Evolutionary conservation across 257 asterid species (phyloP), one percentile per base, ranked within the genome.

Genomic region (Nicotiana attenuata): DNA sequence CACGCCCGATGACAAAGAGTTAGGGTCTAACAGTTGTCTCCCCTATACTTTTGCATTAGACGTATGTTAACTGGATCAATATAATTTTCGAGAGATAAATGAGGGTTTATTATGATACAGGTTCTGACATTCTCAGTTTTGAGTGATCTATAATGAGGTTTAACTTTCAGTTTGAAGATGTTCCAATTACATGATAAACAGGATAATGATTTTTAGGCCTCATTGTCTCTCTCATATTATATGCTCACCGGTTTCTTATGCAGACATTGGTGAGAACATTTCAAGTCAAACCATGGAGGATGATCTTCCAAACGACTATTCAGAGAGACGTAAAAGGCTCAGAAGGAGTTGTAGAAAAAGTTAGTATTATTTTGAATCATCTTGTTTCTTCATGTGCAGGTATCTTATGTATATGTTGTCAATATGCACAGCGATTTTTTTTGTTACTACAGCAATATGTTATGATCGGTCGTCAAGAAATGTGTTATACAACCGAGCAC

Each of bases 341-440:
- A 53, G 16, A 22, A 84, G 87, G 81, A 52, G 33, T 79, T 80
- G 86, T 78, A 68, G 57, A 63, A 84, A 59, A 50, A 22, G 50
- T 52, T 38, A 67, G 60, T 5, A 47, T 17, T 20, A 47, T 52
- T 4, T 53, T 50, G 55, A 26, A 13, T 15, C 69, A 9, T 15
- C 53, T 7, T 50, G 57, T 64, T 31, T 82, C 33, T 77, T 29
- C 10, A 65, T 77, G 57, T 77, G 65, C 78, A 64, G 80, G 61
- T 82, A 77, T 47, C 71, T 22, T 73, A 73, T 47, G 63, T 73
- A 50, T 50, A 50, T 73, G 63, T 73, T 73, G 45, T 73, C 41
- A 26, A 73, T 24, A 73, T 73, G 41, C 63, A 8, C 11, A 22
- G 78, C 14, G 35, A 57, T 1, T 3, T 22, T 38, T n/a, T 71